phyloP scores from a whole-genome alignment of 306 rosid species.

The Fagus crenata region DNA sequence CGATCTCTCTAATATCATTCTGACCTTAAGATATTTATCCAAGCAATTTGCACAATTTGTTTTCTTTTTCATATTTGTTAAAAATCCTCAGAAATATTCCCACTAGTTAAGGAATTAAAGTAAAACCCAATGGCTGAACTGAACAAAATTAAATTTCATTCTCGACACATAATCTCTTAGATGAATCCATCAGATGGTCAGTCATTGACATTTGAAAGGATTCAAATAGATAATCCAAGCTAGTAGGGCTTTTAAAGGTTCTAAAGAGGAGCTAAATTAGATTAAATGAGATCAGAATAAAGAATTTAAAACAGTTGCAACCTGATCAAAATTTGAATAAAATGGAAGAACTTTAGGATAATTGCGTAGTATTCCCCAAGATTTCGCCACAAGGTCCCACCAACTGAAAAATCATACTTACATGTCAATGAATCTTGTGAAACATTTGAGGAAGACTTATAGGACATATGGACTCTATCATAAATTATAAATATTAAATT shows the following conservation, averaged over 20 bases:
- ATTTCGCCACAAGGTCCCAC: slow-evolving; percentile 88
- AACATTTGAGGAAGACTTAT: slow-evolving; percentile 22
- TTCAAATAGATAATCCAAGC: background rate
- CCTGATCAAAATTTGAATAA: slow-evolving; percentile 94
- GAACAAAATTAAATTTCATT: too few relatives aligned
- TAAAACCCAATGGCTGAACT: too few relatives aligned
- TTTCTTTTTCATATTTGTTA: background rate
- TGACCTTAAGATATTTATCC: background rate
- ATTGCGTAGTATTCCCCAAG: slow-evolving; percentile 65
- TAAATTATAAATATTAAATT: slow-evolving; percentile 13
- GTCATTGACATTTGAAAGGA: too few relatives aligned
- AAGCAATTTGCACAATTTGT: background rate
- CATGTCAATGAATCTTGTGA: slow-evolving; percentile 33
- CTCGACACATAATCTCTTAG: too few relatives aligned
- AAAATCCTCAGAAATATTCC: background rate
- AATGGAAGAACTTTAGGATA: slow-evolving; percentile 62
- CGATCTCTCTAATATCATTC: slow-evolving; percentile 4
- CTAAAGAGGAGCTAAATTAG: background rate
- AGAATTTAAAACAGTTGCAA: slow-evolving; percentile 20
- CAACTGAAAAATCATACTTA: slow-evolving; percentile 62
- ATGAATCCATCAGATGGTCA: too few relatives aligned
- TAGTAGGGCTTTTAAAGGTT: background rate
- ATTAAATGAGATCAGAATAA: background rate
- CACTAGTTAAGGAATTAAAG: too few relatives aligned
- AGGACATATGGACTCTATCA: slow-evolving; percentile 19